phyloP scores from a whole-genome alignment of 371 early-diverging fungal species.

The Mortierella sp. region DNA sequence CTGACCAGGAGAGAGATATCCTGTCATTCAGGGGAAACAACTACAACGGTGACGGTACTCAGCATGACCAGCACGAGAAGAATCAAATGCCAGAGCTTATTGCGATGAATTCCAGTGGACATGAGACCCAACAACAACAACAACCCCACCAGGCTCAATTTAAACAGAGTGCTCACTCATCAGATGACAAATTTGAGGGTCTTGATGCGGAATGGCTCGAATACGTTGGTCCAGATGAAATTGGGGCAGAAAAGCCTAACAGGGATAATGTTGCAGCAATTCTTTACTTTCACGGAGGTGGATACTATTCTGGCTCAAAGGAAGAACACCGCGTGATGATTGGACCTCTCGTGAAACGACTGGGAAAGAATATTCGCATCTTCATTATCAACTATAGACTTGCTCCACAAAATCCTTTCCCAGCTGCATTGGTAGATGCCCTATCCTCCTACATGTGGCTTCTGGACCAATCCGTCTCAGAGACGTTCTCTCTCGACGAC shows the following conservation, averaged over 20 bases:
- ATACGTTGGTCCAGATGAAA: slow-evolving; percentile 22
- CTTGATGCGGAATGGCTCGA: slow-evolving; percentile 50
- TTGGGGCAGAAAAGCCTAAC: slow-evolving; percentile 1
- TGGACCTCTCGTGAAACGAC: slow-evolving; percentile 44
- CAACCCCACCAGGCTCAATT: neutral
- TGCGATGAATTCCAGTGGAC: neutral
- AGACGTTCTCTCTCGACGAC: slow-evolving; percentile 12
- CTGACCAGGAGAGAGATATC: slow-evolving; percentile 26
- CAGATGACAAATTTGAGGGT: slow-evolving; percentile 33
- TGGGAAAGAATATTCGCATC: slow-evolving; percentile 44
- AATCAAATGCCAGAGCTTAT: neutral
- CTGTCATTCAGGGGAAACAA: slow-evolving; percentile 12
- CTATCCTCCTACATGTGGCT: slow-evolving; percentile 48
- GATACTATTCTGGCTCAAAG: slow-evolving; percentile 47
- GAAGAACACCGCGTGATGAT: slow-evolving; percentile 51
- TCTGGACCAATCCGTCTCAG: slow-evolving; percentile 35
- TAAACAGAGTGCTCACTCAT: neutral
- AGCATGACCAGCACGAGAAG: neutral
- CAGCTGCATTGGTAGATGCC: slow-evolving; percentile 43
- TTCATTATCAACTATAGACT: slow-evolving; percentile 43
- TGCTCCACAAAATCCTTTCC: slow-evolving; percentile 48
- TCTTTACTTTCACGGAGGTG: slow-evolving; percentile 48
- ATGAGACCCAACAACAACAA: too few relatives aligned
- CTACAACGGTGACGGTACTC: too few relatives aligned
- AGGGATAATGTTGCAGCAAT: slow-evolving; percentile 22